Percentiles rank a stretch among this genome's conserved stretches.
Evolutionary conservation across 495 filamentous ascomycete genomes (phyloP).

Genomic region (Penicillium flavigenum): DNA sequence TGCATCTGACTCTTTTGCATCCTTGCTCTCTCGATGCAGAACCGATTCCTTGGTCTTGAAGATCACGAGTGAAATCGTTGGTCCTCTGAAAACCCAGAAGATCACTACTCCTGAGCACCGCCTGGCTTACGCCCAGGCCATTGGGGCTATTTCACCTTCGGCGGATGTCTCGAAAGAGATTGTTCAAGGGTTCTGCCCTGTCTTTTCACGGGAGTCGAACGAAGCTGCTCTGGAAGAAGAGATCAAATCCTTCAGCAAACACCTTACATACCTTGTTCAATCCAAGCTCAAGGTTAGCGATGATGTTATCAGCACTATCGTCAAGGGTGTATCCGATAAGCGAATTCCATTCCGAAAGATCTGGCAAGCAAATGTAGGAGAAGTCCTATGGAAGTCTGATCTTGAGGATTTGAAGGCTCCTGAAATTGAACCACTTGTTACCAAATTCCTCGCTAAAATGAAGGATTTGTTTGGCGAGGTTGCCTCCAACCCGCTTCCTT

Average conservation of each 20-base stretch:
- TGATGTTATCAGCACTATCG: conserved; percentile 63
- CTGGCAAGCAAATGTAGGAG: conserved; percentile 75
- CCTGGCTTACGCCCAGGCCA: conserved; percentile 73
- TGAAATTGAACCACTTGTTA: conserved; percentile 40
- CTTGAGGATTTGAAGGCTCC: conserved; percentile 44
- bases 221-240: conserved; percentile 78
- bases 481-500: conserved; percentile 67
- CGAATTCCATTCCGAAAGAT: conserved; percentile 70
- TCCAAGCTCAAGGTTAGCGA: conserved; percentile 59
- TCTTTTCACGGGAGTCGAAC: conserved; percentile 78
- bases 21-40: conserved; percentile 56
- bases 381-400: conserved; percentile 64
- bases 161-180: conserved; percentile 60
- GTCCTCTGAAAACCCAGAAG: conserved; percentile 76
- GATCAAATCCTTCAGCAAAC: conserved; percentile 62
- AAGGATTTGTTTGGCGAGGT: conserved; percentile 76
- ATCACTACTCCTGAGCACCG: conserved; percentile 79
- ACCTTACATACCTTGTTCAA: conserved; percentile 58
- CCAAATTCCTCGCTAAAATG: conserved; percentile 60
- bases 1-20: conserved; percentile 68
- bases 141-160: conserved; percentile 60
- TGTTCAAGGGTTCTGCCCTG: conserved; percentile 59
- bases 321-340: conserved; percentile 84
- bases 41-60: conserved; percentile 57
- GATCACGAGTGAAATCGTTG: conserved; percentile 72